Percentiles rank a stretch among this genome's conserved stretches.
phyloP scores from a whole-genome alignment of 2,329 filamentous ascomycete genomes.

The Diaporthe velutina region DNA sequence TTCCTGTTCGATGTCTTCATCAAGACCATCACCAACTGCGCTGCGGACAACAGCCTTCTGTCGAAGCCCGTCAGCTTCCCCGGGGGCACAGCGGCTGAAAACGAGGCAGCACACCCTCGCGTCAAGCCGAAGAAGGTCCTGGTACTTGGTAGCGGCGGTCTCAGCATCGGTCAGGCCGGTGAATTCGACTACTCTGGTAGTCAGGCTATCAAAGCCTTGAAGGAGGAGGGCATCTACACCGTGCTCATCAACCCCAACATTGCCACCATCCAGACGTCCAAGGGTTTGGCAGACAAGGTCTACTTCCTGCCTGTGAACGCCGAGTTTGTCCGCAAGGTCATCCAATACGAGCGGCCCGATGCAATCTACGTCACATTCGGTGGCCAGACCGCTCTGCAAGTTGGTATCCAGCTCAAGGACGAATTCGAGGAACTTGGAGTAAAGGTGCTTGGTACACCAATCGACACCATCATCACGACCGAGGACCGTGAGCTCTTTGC shows the following conservation, averaged over 20 bases:
- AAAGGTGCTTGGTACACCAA: slow-evolving; percentile 94
- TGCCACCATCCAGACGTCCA: slow-evolving; percentile 98
- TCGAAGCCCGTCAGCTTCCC: slow-evolving; percentile 85
- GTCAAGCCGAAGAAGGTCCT: slow-evolving; percentile 95
- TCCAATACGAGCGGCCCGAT: slow-evolving; percentile 92
- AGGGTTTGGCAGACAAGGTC: slow-evolving; percentile 97
- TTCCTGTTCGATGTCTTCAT: slow-evolving; percentile 98
- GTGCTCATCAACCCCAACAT: slow-evolving; percentile 99
- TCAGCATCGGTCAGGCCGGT: slow-evolving; percentile 97
- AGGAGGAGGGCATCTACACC: slow-evolving; percentile 98
- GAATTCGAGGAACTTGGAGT: slow-evolving; percentile 95
- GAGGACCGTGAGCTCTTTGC: slow-evolving; percentile 98
- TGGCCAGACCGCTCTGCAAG: slow-evolving; percentile 95
- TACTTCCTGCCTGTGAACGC: slow-evolving; percentile 98
- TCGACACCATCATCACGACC: slow-evolving; percentile 98
- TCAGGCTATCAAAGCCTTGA: slow-evolving; percentile 97
- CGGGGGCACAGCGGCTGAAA: slow-evolving; percentile 84
- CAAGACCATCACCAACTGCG: slow-evolving; percentile 80
- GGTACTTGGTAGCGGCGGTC: slow-evolving; percentile 91
- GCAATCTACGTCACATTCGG: slow-evolving; percentile 98
- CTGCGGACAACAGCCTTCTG: slow-evolving; percentile 76
- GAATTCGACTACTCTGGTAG: slow-evolving; percentile 99
- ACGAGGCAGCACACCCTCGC: slow-evolving; percentile 79
- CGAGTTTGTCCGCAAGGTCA: slow-evolving; percentile 98
- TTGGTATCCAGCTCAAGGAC: slow-evolving; percentile 97